Base-by-base conservation (phyloP, 306 rosid genomes). In the Fagus crenata region DNA sequence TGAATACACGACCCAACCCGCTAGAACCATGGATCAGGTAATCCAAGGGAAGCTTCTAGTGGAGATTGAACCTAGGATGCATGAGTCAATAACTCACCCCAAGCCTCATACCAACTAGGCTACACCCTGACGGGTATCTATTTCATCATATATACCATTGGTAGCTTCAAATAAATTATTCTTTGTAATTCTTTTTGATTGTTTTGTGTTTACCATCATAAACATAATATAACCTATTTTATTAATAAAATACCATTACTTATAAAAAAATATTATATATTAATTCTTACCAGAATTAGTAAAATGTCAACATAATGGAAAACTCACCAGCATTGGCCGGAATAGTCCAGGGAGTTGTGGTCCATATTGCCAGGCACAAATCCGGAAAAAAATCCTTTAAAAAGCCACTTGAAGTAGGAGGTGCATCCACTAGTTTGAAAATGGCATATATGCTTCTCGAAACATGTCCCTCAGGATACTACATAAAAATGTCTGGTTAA, bases 311-410 rank as follows among this genome's bases (percentile, higher is more conserved):
- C 43, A 64, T 71, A 77, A 77, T 49, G 67, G 71, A 59, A 85
- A 81, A 84, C 86, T 76, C 78, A 92, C 99, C 99, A 46, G 97
- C 98, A 81, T 96, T 96, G 82, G 98, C 99, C 77, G 98, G 99
- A 81, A 96, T 75, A 75, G 99, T 96, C 99, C 98, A 96, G 43
- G 99, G 98, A 82, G 98, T 96, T 67, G 99, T 96, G 41, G 99
- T 96, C 98, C 99, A 96, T 78, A 92, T 81, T 78, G 99, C 93
- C 89, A 96, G 78, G 81, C 84, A 89, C 85, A 96, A 78, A 87
- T 96, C 82, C 42, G 96, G 93, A 81, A 82, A 76, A 80, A 87
- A 88, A 33, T 92, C 97, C 82, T 87, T 79, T 73, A 96, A 75
- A 75, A 87, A 81, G 82, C 78, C 88, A 80, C 81, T 82, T 60